Base-by-base conservation (phyloP, 257 asterid species). In the Solanum chmielewskii region DNA sequence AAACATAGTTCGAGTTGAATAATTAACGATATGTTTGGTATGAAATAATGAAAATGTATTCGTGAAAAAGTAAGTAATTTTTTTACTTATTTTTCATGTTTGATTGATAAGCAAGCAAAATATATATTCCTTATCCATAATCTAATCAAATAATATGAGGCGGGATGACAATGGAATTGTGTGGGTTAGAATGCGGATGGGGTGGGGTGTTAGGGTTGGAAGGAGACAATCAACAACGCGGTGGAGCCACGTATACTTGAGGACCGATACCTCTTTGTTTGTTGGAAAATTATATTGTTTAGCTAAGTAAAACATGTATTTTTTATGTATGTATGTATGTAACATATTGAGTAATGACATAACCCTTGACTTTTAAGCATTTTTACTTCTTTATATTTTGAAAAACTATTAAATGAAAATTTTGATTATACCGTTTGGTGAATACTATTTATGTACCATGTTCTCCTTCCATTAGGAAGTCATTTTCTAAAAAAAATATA, bases 341-440 rank as follows among this genome's bases (percentile, higher is more conserved):
- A 52, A 52, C 10, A 52, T 52, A 52, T 52, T 33, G 35, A 33
- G 35, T 33, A 5, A 5, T 52, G 62, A 6, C 62, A 52, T 52
- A 52, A 1, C 10, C 21, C 8, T 56, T 56, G 62, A 18, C 62
- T 56, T 56, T 0, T 56, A 18, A 1, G 10, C n/a, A 52, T 52
- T 52, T 52, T 52, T 18, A 52, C n/a, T 52, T 6, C 1, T 49
- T 49, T 49, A 49, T 49, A 49, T 52, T 16, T 52, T 52, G 5
- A 33, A 9, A 16, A 52, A 18, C 0, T 4, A 0, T 1, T 18
- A 16, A 52, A 52, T 52, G 4, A 56, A 18, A 56, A 56, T 56
- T 56, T 0, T 56, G n/a, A 56, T 18, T 56, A 4, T 33, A 1
- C 11, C 2, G 3, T 0, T 9, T 0, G n/a, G 18, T 33, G 35